phyloP scores from a whole-genome alignment of 2,329 filamentous ascomycete species.

The Aureobasidium mangrovei region DNA sequence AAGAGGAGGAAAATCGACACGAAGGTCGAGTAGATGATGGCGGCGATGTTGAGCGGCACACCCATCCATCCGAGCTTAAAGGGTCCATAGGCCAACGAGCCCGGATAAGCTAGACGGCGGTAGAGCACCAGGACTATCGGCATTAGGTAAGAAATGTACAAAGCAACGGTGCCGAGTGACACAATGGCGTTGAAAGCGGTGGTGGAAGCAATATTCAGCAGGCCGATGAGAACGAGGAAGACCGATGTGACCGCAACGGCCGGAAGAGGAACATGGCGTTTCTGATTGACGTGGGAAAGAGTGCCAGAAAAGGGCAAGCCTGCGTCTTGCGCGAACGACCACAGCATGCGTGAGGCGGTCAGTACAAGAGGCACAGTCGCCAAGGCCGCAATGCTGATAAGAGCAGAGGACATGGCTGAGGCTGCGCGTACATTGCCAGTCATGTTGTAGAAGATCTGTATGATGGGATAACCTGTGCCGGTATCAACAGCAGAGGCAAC shows the following conservation, averaged over 20 bases:
- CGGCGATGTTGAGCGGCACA: slow-evolving; percentile 32
- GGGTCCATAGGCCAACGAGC: slow-evolving; percentile 24
- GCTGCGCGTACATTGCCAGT: slow-evolving; percentile 22
- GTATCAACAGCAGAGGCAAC: slow-evolving; percentile 21
- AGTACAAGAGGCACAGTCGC: slow-evolving; percentile 27
- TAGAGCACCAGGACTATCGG: slow-evolving; percentile 26
- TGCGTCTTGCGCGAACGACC: slow-evolving; percentile 35
- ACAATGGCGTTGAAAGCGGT: slow-evolving; percentile 37
- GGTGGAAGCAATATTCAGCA: slow-evolving; percentile 36
- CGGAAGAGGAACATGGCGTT: slow-evolving; percentile 29
- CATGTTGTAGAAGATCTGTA: slow-evolving; percentile 23
- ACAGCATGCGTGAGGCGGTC: slow-evolving; percentile 34
- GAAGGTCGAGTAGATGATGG: slow-evolving; percentile 37
- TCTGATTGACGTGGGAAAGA: slow-evolving; percentile 29
- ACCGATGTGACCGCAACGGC: slow-evolving; percentile 23
- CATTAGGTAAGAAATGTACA: slow-evolving; percentile 38
- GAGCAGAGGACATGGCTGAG: slow-evolving; percentile 26
- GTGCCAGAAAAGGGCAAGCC: slow-evolving; percentile 32
- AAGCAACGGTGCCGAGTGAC: slow-evolving; percentile 35
- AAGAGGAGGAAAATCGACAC: slow-evolving; percentile 41
- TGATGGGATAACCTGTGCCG: slow-evolving; percentile 22
- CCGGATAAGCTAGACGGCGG: too few species aligned
- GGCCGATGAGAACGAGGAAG: slow-evolving; percentile 23
- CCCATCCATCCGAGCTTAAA: slow-evolving; percentile 31
- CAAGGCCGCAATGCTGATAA: slow-evolving; percentile 24